These are phyloP conservation scores for Aspergillus sp. DNA, from an alignment of 2,329 filamentous ascomycete genomes.

Conservation along the genomic window DNA sequence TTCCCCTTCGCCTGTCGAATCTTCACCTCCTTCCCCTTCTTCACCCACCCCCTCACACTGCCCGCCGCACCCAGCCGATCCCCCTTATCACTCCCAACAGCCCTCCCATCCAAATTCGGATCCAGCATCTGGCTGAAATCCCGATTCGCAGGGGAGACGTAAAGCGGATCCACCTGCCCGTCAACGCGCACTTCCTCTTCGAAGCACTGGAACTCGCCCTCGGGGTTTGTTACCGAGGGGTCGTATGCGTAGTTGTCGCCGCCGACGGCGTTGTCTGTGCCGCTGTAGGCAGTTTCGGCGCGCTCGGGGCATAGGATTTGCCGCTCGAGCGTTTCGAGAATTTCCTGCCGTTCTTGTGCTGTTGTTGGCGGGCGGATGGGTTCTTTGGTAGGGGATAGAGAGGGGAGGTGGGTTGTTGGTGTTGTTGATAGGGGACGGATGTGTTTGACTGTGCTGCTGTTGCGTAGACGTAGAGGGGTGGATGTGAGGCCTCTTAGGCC, in stretches of 20 bases:
- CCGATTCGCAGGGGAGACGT: constrained; percentile 6
- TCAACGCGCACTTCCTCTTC: constrained; percentile 32
- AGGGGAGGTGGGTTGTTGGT: too few relatives aligned
- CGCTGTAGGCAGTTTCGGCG: constrained; percentile 5
- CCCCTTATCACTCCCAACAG: neutral
- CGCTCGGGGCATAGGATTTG: constrained; percentile 6
- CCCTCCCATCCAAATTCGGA: neutral
- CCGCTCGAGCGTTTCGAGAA: neutral
- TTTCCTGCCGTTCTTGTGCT: neutral
- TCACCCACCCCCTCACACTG: constrained; percentile 10
- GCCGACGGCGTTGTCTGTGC: constrained; percentile 38
- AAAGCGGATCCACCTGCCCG: constrained; percentile 3
- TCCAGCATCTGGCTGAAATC: constrained; percentile 3
- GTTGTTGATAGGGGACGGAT: neutral
- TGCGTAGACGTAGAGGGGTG: neutral
- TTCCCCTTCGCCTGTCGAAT: neutral
- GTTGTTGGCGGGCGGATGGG: neutral
- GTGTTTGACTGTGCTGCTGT: too few relatives aligned
- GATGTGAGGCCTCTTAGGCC: neutral
- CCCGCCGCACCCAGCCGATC: neutral
- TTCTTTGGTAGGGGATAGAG: neutral
- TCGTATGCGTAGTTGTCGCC: constrained; percentile 31
- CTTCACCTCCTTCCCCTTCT: constrained; percentile 6
- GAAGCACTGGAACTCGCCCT: constrained; percentile 39
- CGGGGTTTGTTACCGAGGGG: constrained; percentile 31